Evolutionary conservation across 768 basidiomycete species (phyloP).

Genomic region (Kwoniella shandongensis): DNA sequence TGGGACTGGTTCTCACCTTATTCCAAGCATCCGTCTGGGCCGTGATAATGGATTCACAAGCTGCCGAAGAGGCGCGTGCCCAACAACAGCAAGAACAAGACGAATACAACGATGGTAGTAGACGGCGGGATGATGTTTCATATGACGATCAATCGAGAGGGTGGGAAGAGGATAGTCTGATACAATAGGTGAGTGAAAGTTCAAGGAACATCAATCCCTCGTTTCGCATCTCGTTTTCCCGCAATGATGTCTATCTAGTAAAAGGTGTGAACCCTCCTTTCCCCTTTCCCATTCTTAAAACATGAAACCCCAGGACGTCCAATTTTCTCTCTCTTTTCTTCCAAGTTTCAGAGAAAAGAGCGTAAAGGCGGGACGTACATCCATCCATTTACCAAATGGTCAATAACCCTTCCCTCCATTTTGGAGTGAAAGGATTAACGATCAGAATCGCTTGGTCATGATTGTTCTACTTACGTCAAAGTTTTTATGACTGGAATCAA

Average conservation of each 20-base stretch:
- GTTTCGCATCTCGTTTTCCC: slow-evolving; percentile 2
- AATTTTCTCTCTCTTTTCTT: slow-evolving; percentile 23
- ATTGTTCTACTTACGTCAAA: slow-evolving; percentile 16
- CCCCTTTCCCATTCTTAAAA: background rate
- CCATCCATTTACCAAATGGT: background rate
- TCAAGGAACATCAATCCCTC: too few relatives aligned
- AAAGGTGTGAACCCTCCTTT: slow-evolving; percentile 39
- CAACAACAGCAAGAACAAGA: slow-evolving; percentile 14
- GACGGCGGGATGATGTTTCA: slow-evolving; percentile 1
- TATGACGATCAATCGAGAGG: slow-evolving; percentile 16
- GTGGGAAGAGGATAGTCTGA: slow-evolving; percentile 17
- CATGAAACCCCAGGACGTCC: background rate
- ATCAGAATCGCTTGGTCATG: slow-evolving; percentile 13
- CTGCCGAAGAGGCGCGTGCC: slow-evolving; percentile 37
- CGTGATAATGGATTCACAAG: slow-evolving; percentile 62
- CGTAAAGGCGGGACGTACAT: slow-evolving; percentile 41
- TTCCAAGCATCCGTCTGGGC: slow-evolving; percentile 98
- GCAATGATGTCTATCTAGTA: slow-evolving; percentile 45
- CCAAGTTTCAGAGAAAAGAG: slow-evolving; percentile 19
- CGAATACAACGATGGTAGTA: background rate
- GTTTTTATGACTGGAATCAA: slow-evolving; percentile 10
- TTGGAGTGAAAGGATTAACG: background rate
- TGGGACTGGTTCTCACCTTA: slow-evolving; percentile 93
- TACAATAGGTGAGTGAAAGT: slow-evolving; percentile 1
- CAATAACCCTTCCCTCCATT: background rate